Evolutionary conservation across 1,139 yeast genomes (phyloP), one percentile per base, ranked within the genome.

Genomic region (Yamadazyma oceani): DNA sequence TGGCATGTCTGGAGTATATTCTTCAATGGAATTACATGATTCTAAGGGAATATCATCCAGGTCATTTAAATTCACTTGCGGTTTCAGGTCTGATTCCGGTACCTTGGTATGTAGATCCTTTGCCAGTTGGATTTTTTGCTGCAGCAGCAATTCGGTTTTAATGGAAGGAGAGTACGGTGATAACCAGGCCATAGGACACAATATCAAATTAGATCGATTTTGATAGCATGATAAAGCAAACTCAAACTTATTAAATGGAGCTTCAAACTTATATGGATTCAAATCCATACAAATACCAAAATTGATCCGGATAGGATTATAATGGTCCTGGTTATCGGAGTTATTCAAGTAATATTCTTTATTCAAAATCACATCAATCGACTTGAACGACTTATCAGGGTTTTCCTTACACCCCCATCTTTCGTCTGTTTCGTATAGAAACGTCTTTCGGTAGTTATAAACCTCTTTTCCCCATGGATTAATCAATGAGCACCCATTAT

Each of bases 241-340:
- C 56, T 90, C 97, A 55, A 75, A 88, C 25, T 68, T 71, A 30
- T 74, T 69, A 60, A 86, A 88, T 1, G 95, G 89, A 1, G 95
- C 89, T 47, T 76, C 69, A 56, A 89, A 90, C 54, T 85, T 74
- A 57, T 86, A 85, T 0, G 97, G 96, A 56, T 87, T 89, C 45
- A 90, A 61, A 58, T 89, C 97, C 97, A 89, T 90, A 57, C 97
- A 90, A n/a, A 90, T 88, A 0, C 96, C 97, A 40, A 89, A 69
- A 31, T 80, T 75, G 0, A 84, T 64, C 10, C 58, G 59, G 6
- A 39, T 39, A 2, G 13, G 23, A 2, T 16, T 11, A 21, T 28
- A 31, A 22, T 11, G 3, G 14, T 15, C 26, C 14, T 14, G 17
- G 11, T 19, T 19, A 19, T 19, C 21, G 8, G 21, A 19, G 21